Evolutionary conservation across 306 rosid species (phyloP).

Genomic region (Casuarina cunninghamiana): DNA sequence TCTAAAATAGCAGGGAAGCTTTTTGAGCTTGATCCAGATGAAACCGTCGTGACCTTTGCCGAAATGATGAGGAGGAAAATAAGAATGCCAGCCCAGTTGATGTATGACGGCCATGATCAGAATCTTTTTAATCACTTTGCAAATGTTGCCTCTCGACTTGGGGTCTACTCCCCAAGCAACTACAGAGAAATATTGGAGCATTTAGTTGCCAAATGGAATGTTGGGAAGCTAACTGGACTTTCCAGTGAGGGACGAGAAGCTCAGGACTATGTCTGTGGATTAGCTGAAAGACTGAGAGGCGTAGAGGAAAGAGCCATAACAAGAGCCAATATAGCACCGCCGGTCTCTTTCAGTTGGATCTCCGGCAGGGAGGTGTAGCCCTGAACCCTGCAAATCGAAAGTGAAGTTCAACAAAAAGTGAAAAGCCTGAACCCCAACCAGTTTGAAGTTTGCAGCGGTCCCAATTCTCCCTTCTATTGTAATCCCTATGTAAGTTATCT

Average conservation of each 20-base stretch:
- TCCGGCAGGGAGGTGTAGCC: conserved; percentile 63
- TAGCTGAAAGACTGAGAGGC: conserved; percentile 68
- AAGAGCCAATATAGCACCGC: conserved; percentile 48
- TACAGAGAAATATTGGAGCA: conserved; percentile 79
- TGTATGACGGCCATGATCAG: conserved; percentile 74
- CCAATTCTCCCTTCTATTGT: too few species aligned
- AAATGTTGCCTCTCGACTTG: conserved; percentile 68
- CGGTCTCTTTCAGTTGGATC: conserved; percentile 71
- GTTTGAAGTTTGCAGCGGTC: too few species aligned
- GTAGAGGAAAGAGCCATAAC: conserved; percentile 76
- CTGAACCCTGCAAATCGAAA: conserved; percentile 11
- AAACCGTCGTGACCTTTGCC: conserved; percentile 63
- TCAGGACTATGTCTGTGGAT: conserved; percentile 72
- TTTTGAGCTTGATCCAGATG: conserved; percentile 82
- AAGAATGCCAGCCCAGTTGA: conserved; percentile 82
- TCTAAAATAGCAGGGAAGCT: conserved; percentile 82
- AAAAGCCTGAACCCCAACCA: too few species aligned
- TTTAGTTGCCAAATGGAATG: conserved; percentile 79
- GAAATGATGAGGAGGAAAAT: conserved; percentile 94
- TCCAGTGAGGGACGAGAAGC: conserved; percentile 76
- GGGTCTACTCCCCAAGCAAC: conserved; percentile 77
- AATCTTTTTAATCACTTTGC: conserved; percentile 69
- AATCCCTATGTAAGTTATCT: too few species aligned
- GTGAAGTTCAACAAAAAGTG: too few species aligned
- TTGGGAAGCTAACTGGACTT: conserved; percentile 62